These are phyloP conservation scores for Ganoderma sinense DNA, from an alignment of 1,284 basidiomycete genomes.

Conservation along the genomic window DNA sequence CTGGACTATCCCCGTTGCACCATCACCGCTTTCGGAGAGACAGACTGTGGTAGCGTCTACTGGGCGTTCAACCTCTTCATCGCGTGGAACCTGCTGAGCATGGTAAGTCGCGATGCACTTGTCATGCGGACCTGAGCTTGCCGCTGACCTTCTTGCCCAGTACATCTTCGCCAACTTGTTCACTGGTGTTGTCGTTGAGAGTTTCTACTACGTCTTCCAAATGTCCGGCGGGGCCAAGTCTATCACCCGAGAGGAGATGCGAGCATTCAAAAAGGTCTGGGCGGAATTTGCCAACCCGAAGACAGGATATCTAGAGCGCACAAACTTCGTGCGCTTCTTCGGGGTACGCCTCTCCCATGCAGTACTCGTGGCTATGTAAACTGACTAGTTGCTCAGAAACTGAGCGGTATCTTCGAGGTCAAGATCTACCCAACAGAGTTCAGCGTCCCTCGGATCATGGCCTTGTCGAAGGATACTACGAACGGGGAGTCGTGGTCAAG, in stretches of 20 bases:
- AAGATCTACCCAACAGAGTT: constrained; percentile 81
- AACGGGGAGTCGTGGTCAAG: constrained; percentile 18
- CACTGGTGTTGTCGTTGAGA: constrained; percentile 96
- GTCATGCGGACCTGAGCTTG: not conserved
- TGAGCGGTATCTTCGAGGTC: constrained; percentile 86
- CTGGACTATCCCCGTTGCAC: constrained; percentile 88
- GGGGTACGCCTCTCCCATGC: constrained; percentile 58
- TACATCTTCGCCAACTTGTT: constrained; percentile 97
- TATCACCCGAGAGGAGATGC: constrained; percentile 90
- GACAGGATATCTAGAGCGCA: constrained; percentile 81
- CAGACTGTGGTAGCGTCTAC: constrained; percentile 89
- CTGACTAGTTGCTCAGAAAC: constrained; percentile 55
- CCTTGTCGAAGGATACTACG: constrained; percentile 47
- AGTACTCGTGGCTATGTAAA: not conserved
- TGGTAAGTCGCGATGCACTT: constrained; percentile 64
- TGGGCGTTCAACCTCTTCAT: constrained; percentile 95
- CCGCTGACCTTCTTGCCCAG: constrained; percentile 46
- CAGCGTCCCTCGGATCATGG: constrained; percentile 66
- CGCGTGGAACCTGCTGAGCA: constrained; percentile 96
- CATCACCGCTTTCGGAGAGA: constrained; percentile 62
- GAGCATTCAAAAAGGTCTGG: constrained; percentile 95
- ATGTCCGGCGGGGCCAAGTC: constrained; percentile 83
- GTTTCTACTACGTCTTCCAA: constrained; percentile 97
- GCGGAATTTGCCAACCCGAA: constrained; percentile 82
- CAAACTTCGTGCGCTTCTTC: constrained; percentile 84